These are phyloP conservation scores for Rhamnella rubrinervis DNA, from an alignment of 331 rosid genomes.

Conservation along the genomic window DNA sequence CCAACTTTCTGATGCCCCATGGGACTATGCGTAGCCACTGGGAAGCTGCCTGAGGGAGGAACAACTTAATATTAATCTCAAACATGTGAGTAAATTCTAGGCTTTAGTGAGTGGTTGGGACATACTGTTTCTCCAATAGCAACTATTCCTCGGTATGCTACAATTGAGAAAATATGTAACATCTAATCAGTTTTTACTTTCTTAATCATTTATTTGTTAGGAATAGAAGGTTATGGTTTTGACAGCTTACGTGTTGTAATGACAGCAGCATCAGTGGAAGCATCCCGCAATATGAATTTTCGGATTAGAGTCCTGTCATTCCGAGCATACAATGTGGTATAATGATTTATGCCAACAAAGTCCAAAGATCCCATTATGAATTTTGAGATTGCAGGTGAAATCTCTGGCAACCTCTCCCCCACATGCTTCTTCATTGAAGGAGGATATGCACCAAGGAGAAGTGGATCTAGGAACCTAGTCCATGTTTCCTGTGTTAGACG, in stretches of 20 bases:
- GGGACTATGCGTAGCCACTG: slow-evolving; percentile 84
- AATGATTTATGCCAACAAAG: slow-evolving; percentile 82
- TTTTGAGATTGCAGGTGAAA: slow-evolving; percentile 45
- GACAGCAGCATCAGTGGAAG: slow-evolving; percentile 75
- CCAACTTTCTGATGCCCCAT: slow-evolving; percentile 83
- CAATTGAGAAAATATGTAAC: slow-evolving; percentile 24
- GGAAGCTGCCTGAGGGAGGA: slow-evolving; percentile 75
- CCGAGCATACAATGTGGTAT: slow-evolving; percentile 76
- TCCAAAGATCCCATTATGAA: slow-evolving; percentile 66
- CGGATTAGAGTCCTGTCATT: slow-evolving; percentile 64
- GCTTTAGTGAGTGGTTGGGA: slow-evolving; percentile 17
- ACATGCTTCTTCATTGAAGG: slow-evolving; percentile 68
- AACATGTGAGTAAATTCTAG: slow-evolving; percentile 20
- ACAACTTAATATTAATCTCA: slow-evolving; percentile 12
- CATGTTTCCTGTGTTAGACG: slow-evolving; percentile 25
- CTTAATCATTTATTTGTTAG: neutral
- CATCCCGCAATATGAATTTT: slow-evolving; percentile 69
- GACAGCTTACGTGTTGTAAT: slow-evolving; percentile 64
- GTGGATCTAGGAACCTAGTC: slow-evolving; percentile 88
- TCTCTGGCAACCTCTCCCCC: slow-evolving; percentile 66
- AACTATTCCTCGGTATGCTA: slow-evolving; percentile 63
- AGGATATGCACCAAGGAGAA: slow-evolving; percentile 75
- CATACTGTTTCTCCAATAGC: slow-evolving; percentile 89
- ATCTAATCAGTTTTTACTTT: slow-evolving; percentile 5
- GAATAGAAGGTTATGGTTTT: slow-evolving; percentile 2